Evolutionary conservation across 2,329 filamentous ascomycete genomes (phyloP), one percentile per base, ranked within the genome.

Genomic region (Tolypocladium amazonense): DNA sequence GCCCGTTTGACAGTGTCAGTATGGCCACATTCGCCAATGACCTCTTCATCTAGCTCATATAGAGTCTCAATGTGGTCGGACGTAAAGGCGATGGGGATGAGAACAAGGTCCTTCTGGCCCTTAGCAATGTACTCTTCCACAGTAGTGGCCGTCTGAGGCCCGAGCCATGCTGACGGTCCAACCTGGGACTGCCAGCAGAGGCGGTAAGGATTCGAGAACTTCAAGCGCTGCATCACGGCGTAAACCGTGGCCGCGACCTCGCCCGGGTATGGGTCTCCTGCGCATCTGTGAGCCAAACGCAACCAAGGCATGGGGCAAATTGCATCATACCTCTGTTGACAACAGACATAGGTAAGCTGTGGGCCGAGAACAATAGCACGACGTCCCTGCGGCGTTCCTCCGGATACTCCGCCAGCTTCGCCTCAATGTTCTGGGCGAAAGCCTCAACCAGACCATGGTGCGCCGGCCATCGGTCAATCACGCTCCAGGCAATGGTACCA

Each of bases 31-130:
- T 96, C 92, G 60, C 90, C 89, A 69, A 99, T 97, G 45, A 99
- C 91, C 75, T 99, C 94, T 67, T 90, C 81, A 72, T 99, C 94
- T 58, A 99, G 79, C 74, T 99, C 94, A 72, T 88, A 97, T 0
- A 99, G 79, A 0, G 94, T 99, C 77, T 99, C 94, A 66, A 99
- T 99, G 71, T 99, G 94, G 69, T 99, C 94, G n/a, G 90, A 96
- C 0, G 94, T 99, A 72, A 99, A 99, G 7, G 94, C 94, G 65
- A 99, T 95, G 0, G 94, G 94, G 59, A 99, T 91, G 8, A 99
- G 80, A 1, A 97, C 81, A 59, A 99, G 80, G 70, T 99, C 92
- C 59, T 88, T 96, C 70, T 97, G 90, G 0, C 93, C 94, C 74
- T 94, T 92, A 70, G 89, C 85, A 65, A 97, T 86, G 71, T 97